Evolutionary conservation across 2,329 filamentous ascomycete species (phyloP).

Genomic region (Lachnellula arida): DNA sequence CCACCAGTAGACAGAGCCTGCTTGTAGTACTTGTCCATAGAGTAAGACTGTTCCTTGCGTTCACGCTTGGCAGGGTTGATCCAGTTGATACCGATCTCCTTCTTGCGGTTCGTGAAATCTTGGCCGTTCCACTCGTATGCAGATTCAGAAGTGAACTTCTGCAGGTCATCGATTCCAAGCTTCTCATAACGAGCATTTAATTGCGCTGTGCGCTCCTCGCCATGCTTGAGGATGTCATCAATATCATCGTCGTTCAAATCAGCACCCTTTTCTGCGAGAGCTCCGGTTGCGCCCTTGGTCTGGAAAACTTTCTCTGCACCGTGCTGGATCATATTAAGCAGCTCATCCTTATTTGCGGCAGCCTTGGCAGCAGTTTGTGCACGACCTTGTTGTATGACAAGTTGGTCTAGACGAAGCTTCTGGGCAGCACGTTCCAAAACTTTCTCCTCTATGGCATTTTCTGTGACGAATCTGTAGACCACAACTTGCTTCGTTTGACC

Average conservation of each 20-base stretch:
- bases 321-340: slow-evolving; percentile 97
- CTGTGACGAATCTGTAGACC: slow-evolving; percentile 94
- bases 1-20: slow-evolving; percentile 79
- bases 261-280: slow-evolving; percentile 52
- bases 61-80: slow-evolving; percentile 98
- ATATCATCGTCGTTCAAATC: slow-evolving; percentile 85
- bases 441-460: slow-evolving; percentile 98
- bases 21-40: slow-evolving; percentile 98
- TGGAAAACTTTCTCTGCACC: slow-evolving; percentile 94
- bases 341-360: slow-evolving; percentile 90
- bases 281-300: slow-evolving; percentile 60
- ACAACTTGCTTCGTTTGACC: slow-evolving; percentile 97
- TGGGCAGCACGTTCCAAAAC: slow-evolving; percentile 94
- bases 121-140: slow-evolving; percentile 99
- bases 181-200: slow-evolving; percentile 95
- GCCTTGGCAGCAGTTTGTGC: slow-evolving; percentile 87
- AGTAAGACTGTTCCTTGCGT: slow-evolving; percentile 96
- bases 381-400: slow-evolving; percentile 96
- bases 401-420: slow-evolving; percentile 90
- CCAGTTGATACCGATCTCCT: slow-evolving; percentile 90
- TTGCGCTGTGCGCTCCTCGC: slow-evolving; percentile 83
- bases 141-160: slow-evolving; percentile 96
- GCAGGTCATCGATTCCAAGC: slow-evolving; percentile 90
- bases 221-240: slow-evolving; percentile 78
- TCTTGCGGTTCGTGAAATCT: slow-evolving; percentile 87